These are phyloP conservation scores for Saturnispora ahearnii DNA, from an alignment of 805 yeast species.

Conservation along the genomic window DNA sequence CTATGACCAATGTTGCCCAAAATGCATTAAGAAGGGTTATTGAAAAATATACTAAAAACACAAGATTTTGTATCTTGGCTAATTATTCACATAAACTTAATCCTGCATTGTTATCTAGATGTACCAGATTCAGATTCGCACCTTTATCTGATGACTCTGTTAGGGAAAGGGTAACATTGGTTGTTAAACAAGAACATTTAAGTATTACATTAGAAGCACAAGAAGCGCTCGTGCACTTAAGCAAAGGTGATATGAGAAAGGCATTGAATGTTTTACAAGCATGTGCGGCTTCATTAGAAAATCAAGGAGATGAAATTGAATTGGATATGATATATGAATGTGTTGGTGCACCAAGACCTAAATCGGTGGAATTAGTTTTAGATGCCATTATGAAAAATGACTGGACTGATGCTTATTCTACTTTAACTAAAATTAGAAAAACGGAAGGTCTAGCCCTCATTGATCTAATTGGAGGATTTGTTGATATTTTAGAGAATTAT, in stretches of 20 bases:
- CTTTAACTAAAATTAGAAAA: conserved; percentile 56
- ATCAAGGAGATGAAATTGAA: conserved; percentile 43
- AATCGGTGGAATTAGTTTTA: conserved; percentile 65
- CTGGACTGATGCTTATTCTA: conserved; percentile 69
- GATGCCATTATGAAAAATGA: conserved; percentile 77
- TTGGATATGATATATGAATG: conserved; percentile 82
- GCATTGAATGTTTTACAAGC: conserved; percentile 93
- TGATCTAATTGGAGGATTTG: conserved; percentile 72
- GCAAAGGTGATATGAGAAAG: conserved; percentile 96
- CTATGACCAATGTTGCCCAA: conserved; percentile 85
- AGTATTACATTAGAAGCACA: conserved; percentile 51
- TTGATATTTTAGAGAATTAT: conserved; percentile 58
- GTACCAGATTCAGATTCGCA: conserved; percentile 88
- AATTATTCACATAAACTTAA: conserved; percentile 92
- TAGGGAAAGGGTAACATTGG: conserved; percentile 55
- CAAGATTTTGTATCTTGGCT: conserved; percentile 93
- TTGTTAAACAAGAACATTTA: conserved; percentile 60
- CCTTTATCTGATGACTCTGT: conserved; percentile 70
- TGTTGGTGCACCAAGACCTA: conserved; percentile 92
- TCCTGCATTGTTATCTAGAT: conserved; percentile 89
- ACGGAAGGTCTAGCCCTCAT: conserved; percentile 82
- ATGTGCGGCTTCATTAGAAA: conserved; percentile 67
- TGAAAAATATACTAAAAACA: conserved; percentile 87
- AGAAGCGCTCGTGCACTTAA: conserved; percentile 54
- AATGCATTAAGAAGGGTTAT: conserved; percentile 76